Evolutionary conservation across 345 rosid genomes (phyloP).

Genomic region (Eucalyptus tenuipes): DNA sequence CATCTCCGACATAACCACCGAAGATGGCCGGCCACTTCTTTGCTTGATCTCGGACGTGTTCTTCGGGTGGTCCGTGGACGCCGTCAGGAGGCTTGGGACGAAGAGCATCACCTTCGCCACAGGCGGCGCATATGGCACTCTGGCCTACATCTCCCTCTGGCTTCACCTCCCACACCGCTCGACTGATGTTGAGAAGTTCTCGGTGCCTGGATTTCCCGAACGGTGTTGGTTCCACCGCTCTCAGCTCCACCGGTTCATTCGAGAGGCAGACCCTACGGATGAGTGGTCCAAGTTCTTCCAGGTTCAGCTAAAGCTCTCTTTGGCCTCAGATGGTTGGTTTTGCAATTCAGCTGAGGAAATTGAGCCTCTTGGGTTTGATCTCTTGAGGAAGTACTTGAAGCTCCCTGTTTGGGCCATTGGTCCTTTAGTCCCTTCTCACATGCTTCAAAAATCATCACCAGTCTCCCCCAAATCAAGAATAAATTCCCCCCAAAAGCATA

Average conservation of each 20-base stretch:
- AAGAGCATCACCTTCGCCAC: constrained; percentile 12
- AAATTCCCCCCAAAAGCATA: not conserved
- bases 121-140: constrained; percentile 21
- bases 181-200: constrained; percentile 13
- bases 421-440: constrained; percentile 21
- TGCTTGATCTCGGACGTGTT: constrained; percentile 25
- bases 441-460: not conserved
- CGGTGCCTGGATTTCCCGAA: constrained; percentile 35
- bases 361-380: constrained; percentile 18
- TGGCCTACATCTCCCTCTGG: constrained; percentile 33
- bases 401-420: constrained; percentile 30
- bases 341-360: constrained; percentile 32
- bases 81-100: constrained; percentile 10
- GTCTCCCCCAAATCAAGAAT: not conserved
- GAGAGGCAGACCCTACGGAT: constrained; percentile 28
- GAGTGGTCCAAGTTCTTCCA: constrained; percentile 30
- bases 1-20: not conserved
- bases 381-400: constrained; percentile 9
- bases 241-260: constrained; percentile 14
- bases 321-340: constrained; percentile 17
- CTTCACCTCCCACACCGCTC: constrained; percentile 27
- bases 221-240: constrained; percentile 18
- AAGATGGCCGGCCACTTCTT: constrained; percentile 16
- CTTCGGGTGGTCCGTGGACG: constrained; percentile 25
- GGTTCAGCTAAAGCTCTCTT: constrained; percentile 4